Conservation (phyloP, 2,329 filamentous ascomycete genomes). For the Phialophora tarda region DNA sequence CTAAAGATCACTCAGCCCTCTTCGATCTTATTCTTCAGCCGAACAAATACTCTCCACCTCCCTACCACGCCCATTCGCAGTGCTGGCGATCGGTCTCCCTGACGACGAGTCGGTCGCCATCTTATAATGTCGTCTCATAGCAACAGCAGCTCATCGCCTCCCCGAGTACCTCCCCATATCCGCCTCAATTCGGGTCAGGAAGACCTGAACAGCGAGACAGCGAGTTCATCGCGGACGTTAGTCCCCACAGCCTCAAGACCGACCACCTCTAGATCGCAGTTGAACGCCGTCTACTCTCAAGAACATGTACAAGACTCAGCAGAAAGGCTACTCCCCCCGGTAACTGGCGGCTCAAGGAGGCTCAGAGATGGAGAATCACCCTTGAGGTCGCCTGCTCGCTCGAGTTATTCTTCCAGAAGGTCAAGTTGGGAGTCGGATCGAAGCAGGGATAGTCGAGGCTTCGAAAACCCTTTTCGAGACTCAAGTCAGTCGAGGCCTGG, state of each 20-base stretch:
- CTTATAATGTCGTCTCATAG: conserved; percentile 37
- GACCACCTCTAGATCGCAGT: conserved; percentile 20
- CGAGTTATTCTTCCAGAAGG: conserved; percentile 62
- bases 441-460: conserved; percentile 59
- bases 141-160: conserved; percentile 33
- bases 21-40: conserved; percentile 8
- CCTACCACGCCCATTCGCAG: not conserved
- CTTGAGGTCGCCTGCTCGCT: conserved; percentile 55
- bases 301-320: conserved; percentile 34
- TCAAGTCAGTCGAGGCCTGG: conserved; percentile 60
- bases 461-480: conserved; percentile 65
- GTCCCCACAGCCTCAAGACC: conserved; percentile 32
- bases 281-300: conserved; percentile 40
- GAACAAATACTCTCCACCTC: conserved; percentile 20
- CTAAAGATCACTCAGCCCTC: conserved; percentile 12
- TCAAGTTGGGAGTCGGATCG: conserved; percentile 70
- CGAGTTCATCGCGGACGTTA: conserved; percentile 32
- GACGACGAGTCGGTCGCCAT: conserved; percentile 39
- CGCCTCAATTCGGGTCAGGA: conserved; percentile 67
- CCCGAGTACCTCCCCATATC: conserved; percentile 60
- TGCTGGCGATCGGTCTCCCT: conserved; percentile 36
- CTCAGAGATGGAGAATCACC: conserved; percentile 57
- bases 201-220: conserved; percentile 48
- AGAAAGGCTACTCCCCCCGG: conserved; percentile 39
- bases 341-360: conserved; percentile 36